Conservation (phyloP, 441 rosid genomes). For the Bocquillonia castaneifolia region DNA sequence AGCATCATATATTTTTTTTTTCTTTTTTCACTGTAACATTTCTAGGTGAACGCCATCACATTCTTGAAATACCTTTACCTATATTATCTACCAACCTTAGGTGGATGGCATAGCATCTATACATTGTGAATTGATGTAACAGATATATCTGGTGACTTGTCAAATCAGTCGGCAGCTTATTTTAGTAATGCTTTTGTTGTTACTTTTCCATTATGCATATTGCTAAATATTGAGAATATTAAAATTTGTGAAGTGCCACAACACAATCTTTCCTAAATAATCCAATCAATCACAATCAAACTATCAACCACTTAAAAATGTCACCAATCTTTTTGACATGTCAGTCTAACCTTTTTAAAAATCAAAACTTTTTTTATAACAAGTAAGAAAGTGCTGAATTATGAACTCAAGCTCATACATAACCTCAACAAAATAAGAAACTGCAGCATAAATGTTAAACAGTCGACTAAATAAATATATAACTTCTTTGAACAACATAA, state of each 20-base stretch:
- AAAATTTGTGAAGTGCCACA: not conserved
- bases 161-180: not conserved
- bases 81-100: not conserved
- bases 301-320: not conserved
- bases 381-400: not conserved
- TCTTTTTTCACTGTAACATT: not conserved
- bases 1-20: not conserved
- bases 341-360: not conserved
- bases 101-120: not conserved
- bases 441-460: not conserved
- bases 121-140: not conserved
- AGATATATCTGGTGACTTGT: not conserved
- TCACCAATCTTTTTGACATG: not conserved
- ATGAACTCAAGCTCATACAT: not conserved
- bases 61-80: not conserved
- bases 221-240: not conserved
- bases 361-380: not conserved
- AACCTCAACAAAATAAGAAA: not conserved
- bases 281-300: not conserved
- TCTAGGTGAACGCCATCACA: not conserved
- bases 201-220: not conserved
- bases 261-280: not conserved
- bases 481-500: not conserved
- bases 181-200: not conserved
- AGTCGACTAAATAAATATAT: not conserved